Conservation (phyloP, 1,284 basidiomycete species). For the Heliocybe sulcata region DNA sequence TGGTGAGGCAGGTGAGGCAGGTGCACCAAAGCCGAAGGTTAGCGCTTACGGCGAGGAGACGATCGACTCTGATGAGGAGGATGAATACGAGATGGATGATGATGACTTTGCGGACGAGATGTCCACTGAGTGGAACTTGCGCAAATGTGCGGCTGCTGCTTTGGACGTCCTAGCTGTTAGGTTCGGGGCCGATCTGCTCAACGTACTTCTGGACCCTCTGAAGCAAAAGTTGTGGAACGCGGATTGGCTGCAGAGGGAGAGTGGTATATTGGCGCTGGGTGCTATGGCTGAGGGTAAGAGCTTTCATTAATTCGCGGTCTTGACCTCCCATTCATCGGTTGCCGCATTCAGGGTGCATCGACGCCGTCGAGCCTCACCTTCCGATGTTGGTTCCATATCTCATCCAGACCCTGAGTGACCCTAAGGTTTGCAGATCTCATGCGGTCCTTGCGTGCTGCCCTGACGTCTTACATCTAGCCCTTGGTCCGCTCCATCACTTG, state of each 20-base stretch:
- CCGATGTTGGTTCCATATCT: constrained; percentile 90
- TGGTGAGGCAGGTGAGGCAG: constrained; percentile 22
- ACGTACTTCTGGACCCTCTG: constrained; percentile 83
- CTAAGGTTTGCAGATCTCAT: constrained; percentile 55
- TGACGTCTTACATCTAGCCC: constrained; percentile 71
- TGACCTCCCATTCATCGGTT: constrained; percentile 6
- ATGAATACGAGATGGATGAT: constrained; percentile 81
- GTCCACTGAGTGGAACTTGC: constrained; percentile 97
- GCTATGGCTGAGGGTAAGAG: constrained; percentile 93
- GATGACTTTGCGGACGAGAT: constrained; percentile 95
- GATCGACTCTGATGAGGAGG: constrained; percentile 75
- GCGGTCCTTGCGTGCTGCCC: background rate
- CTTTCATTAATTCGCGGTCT: constrained; percentile 1
- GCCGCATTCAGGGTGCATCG: constrained; percentile 77
- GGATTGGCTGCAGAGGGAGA: constrained; percentile 95
- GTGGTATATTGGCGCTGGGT: constrained; percentile 92
- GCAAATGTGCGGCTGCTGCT: constrained; percentile 97
- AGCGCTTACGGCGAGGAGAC: constrained; percentile 71
- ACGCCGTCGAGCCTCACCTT: constrained; percentile 91
- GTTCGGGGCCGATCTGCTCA: constrained; percentile 83
- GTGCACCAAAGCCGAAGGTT: constrained; percentile 30
- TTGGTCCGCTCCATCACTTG: constrained; percentile 98
- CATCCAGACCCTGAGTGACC: constrained; percentile 84
- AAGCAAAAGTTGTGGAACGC: constrained; percentile 92
- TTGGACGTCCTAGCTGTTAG: constrained; percentile 95